Conservation (phyloP, 2,329 filamentous ascomycete genomes). For the Penicillium sumatraense region DNA sequence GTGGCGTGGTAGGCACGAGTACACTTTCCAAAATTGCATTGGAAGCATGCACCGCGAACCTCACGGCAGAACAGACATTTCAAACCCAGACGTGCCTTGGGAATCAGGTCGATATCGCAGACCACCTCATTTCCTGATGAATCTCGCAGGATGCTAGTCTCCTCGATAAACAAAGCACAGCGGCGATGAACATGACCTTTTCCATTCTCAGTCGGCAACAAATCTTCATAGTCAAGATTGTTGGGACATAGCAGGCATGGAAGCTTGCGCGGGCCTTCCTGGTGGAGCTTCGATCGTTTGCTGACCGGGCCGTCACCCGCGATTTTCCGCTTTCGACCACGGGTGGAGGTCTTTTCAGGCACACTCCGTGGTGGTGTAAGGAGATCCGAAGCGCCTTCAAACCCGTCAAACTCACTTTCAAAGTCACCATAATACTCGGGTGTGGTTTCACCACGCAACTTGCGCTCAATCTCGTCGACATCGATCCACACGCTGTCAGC, state of each 20-base stretch:
- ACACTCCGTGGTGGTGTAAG: constrained; percentile 79
- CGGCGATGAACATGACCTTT: constrained; percentile 79
- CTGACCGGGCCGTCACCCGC: constrained; percentile 61
- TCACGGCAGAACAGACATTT: constrained; percentile 96
- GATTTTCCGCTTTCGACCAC: constrained; percentile 72
- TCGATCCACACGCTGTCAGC: constrained; percentile 99
- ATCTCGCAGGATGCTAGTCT: constrained; percentile 80
- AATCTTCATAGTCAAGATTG: constrained; percentile 76
- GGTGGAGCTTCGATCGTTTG: constrained; percentile 77
- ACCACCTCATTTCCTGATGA: constrained; percentile 72
- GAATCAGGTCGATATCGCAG: constrained; percentile 77
- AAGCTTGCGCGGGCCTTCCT: constrained; percentile 72
- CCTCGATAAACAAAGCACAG: constrained; percentile 88
- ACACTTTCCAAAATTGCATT: constrained; percentile 95
- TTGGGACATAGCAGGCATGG: constrained; percentile 94
- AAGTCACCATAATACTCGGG: constrained; percentile 53
- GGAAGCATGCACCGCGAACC: constrained; percentile 93
- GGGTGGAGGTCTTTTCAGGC: constrained; percentile 67
- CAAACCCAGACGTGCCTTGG: constrained; percentile 84
- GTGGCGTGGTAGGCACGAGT: constrained; percentile 92
- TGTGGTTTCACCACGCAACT: constrained; percentile 80
- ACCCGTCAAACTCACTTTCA: constrained; percentile 68
- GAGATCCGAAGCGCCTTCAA: constrained; percentile 69
- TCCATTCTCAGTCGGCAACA: constrained; percentile 87
- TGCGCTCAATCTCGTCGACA: constrained; percentile 92